Conservation (phyloP, 163 green algal species). For the Scenedesmus sp. region DNA sequence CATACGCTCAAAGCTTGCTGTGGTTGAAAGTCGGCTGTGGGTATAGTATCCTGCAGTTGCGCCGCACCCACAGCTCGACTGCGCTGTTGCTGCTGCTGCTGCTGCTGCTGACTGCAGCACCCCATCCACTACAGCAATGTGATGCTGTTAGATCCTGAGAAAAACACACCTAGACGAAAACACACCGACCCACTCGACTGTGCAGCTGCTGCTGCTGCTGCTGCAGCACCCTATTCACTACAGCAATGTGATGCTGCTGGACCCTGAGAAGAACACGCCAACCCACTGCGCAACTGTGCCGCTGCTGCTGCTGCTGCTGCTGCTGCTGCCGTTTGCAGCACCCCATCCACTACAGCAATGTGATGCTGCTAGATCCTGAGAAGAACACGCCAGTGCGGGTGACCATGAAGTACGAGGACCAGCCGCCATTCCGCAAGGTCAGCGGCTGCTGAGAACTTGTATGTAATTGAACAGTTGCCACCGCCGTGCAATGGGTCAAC, state of each 20-base stretch:
- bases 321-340: constrained; percentile 39
- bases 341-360: constrained; percentile 83
- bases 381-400: constrained; percentile 65
- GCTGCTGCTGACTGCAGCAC: not conserved
- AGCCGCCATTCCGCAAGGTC: constrained; percentile 8
- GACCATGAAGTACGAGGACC: not conserved
- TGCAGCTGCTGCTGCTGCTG: not conserved
- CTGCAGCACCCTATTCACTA: constrained; percentile 77
- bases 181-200: too few species aligned
- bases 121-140: not conserved
- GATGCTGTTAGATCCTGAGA: not conserved
- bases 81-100: not conserved
- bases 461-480: too few species aligned
- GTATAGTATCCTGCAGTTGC: too few species aligned
- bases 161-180: not conserved
- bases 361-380: constrained; percentile 78
- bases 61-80: not conserved
- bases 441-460: not conserved
- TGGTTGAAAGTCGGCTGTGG: too few species aligned
- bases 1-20: too few species aligned
- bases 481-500: too few species aligned
- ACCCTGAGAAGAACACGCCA: constrained; percentile 73
- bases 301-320: constrained; percentile 1
- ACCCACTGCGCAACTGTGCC: constrained; percentile 46
- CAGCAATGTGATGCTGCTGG: constrained; percentile 80